phyloP scores from a whole-genome alignment of 1,139 yeast species.

The Lodderomyces orthopsilosis region DNA sequence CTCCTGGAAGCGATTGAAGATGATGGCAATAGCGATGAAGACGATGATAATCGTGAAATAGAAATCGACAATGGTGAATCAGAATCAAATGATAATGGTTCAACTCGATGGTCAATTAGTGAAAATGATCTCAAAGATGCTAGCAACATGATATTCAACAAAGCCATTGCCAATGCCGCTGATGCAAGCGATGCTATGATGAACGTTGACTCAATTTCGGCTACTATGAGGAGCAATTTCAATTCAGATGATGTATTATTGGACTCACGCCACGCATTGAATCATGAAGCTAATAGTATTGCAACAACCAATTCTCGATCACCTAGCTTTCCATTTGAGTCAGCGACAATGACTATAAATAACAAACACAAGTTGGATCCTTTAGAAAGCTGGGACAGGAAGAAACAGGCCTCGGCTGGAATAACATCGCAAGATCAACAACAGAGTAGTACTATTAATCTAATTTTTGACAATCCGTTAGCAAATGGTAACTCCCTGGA shows the following conservation, averaged over 20 bases:
- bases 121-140: conserved; percentile 1
- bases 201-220: not conserved
- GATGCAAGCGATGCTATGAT: not conserved
- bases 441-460: not conserved
- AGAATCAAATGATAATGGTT: conserved; percentile 4
- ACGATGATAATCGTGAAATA: conserved; percentile 1
- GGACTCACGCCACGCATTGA: not conserved
- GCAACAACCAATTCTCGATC: not conserved
- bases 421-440: conserved; percentile 1
- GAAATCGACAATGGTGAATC: conserved; percentile 1
- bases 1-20: conserved; percentile 38
- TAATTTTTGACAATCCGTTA: not conserved
- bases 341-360: not conserved
- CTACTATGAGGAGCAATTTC: not conserved
- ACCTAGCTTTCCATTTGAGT: not conserved
- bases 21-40: conserved; percentile 13
- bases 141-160: conserved; percentile 3
- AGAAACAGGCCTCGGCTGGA: not conserved
- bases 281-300: not conserved
- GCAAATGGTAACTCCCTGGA: not conserved
- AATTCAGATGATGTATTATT: not conserved
- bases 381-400: conserved; percentile 5
- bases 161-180: conserved; percentile 1
- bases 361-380: conserved; percentile 6
- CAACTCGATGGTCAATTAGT: conserved; percentile 1